Base-by-base conservation (phyloP, 179 eudicot genomes). In the Silene vulgaris region DNA sequence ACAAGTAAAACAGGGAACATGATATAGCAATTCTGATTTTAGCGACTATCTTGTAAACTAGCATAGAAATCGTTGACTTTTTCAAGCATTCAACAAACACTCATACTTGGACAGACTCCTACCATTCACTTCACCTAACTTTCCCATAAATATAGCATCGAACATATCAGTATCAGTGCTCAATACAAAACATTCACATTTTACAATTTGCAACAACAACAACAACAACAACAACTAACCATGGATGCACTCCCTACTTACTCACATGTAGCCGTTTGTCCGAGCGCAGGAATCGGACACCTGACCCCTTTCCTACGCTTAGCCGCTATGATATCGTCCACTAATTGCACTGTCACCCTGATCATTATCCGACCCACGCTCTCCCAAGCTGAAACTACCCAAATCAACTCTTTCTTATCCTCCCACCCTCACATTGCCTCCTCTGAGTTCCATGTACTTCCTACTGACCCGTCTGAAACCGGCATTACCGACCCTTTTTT, bases 321-420 rank as follows among this genome's bases (percentile, higher is more conserved):
- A 54, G 73, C 78, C 28, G 65, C 73, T 17, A 52, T 63, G 11
- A 23, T 75, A 5, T 26, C 37, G 3, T 48, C 73, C 8, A 61
- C 32, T 8, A 19, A 56, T 6, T 17, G 75, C 61, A 60, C 8
- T 19, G 20, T 75, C 32, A 75, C 73, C 30, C 52, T 75, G 19
- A 35, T 75, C 6, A 66, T 71, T 2, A 62, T 64, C 14, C 56
- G 69, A 14, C 78, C 78, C 8, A 75, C 78, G 3, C 73, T 75
- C 19, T 75, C 78, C 32, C 45, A 40, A 11, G 65, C 78, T 2
- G 78, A 75, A 54, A 73, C 89, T 8, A 4, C 64, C 65, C 75
- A 80, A 32, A 59, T 89, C 74, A 8, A 86, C 59, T 11, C 71
- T 64, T 87, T 88, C 85, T 73, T 87, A 54, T 28, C 59, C 57